Percentiles rank a stretch among this genome's conserved stretches.
phyloP scores from a whole-genome alignment of 1,284 basidiomycete genomes.

The Malassezia nana region DNA sequence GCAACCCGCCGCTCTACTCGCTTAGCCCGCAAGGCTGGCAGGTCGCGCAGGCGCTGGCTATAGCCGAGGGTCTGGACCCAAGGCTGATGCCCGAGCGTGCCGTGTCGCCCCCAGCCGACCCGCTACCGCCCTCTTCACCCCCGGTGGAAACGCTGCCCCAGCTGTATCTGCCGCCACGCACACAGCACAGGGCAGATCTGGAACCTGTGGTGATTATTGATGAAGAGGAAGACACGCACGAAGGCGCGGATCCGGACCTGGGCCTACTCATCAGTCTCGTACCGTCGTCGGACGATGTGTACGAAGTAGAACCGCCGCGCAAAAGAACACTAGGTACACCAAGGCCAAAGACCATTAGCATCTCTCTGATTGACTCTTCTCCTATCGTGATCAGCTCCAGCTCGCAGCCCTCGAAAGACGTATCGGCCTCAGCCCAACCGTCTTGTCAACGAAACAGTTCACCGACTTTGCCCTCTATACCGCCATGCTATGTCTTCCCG shows the following conservation, averaged over 20 bases:
- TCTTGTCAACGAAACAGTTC: not conserved
- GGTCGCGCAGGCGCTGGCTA: conserved; percentile 22
- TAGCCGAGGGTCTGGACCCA: conserved; percentile 10
- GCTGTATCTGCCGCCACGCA: conserved; percentile 11
- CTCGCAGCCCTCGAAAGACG: not conserved
- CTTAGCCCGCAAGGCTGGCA: conserved; percentile 36
- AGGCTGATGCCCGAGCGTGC: too few relatives aligned
- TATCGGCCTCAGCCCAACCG: not conserved
- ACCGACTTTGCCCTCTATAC: not conserved
- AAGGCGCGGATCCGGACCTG: not conserved
- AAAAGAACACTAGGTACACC: not conserved
- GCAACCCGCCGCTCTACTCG: conserved; percentile 39
- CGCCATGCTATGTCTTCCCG: conserved; percentile 39
- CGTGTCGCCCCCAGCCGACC: too few relatives aligned
- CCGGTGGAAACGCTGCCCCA: not conserved
- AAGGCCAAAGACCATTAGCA: conserved; percentile 1
- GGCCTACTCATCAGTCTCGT: not conserved
- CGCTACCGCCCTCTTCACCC: not conserved
- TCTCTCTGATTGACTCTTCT: conserved; percentile 17
- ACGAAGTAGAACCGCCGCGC: not conserved
- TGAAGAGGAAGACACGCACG: not conserved
- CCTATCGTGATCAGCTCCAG: conserved; percentile 4
- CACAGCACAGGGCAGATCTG: not conserved
- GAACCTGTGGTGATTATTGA: not conserved
- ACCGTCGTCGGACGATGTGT: conserved; percentile 1